Evolutionary conservation across 1,284 basidiomycete species (phyloP).

Genomic region (Coniferiporia sulphurascens): DNA sequence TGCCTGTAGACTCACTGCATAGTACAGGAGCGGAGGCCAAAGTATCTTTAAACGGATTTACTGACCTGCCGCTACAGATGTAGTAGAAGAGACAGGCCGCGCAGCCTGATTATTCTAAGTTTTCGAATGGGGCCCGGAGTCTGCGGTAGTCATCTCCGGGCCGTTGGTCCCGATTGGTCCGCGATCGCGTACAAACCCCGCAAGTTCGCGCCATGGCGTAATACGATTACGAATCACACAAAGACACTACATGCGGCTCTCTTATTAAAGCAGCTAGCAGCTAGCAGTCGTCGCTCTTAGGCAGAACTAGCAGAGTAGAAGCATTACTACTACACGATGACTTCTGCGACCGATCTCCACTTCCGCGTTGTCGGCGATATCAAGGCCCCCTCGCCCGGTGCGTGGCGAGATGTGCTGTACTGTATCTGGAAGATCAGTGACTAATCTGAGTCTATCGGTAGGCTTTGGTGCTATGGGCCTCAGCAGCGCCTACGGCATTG

Average conservation of each 20-base stretch:
- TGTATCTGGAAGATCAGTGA: background rate
- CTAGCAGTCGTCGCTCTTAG: too few species aligned
- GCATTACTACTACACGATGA: background rate
- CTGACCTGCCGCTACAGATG: too few species aligned
- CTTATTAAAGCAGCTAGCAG: background rate
- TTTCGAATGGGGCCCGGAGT: too few species aligned
- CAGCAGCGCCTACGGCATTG: slow-evolving; percentile 18
- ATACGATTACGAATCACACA: background rate
- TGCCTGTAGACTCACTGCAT: too few species aligned
- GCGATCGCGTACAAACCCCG: too few species aligned
- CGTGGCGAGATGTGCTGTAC: background rate
- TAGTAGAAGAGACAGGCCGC: too few species aligned
- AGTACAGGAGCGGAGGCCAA: too few species aligned
- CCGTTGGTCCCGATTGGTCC: too few species aligned
- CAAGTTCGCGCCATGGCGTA: background rate
- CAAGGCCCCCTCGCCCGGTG: slow-evolving; percentile 15
- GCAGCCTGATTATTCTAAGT: too few species aligned
- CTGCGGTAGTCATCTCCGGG: too few species aligned
- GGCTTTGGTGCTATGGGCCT: slow-evolving; percentile 20
- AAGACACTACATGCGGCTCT: background rate
- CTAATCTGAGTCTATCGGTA: background rate
- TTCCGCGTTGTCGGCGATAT: slow-evolving; percentile 6
- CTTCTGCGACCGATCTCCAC: slow-evolving; percentile 9
- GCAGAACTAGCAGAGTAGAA: background rate
- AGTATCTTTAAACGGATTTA: too few species aligned